Base-by-base conservation (phyloP, 306 rosid genomes). In the Malus domestica region DNA sequence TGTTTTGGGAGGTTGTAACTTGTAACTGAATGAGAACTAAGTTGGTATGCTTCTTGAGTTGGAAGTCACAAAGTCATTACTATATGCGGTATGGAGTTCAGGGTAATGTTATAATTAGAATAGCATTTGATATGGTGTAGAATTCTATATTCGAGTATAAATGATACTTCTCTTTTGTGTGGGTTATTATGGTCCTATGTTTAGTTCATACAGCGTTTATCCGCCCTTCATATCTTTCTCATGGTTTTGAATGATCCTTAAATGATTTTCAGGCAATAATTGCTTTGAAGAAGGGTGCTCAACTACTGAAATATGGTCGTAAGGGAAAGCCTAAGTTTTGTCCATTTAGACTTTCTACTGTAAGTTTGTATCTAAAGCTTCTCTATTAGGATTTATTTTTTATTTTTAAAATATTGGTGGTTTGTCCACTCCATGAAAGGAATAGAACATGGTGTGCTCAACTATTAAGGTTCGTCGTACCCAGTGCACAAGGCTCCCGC, bases 251-350 rank as follows among this genome's bases (percentile, higher is more conserved):
- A 45, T 33, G 75, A 76, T 75, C 4, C 61, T 19, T 83, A 40
- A 71, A 75, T 73, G 75, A 73, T 63, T 59, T 83, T 76, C 92
- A 92, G 99, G 97, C 96, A 57, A 68, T 92, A 83, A 79, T 90
- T 82, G 88, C 93, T 77, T 82, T 95, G 87, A 92, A 92, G 90
- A 95, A 83, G 86, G 99, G 99, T 78, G 86, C 99, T 78, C 99
- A 92, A 77, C 88, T 95, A 78, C 91, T 92, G 79, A 92, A 92
- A 76, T 92, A 92, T 92, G 99, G 99, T 85, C 97, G 97, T 46
- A 92, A 95, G 83, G 99, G 99, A 85, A 95, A 95, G 83, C 99
- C 99, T 68, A 95, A 95, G 90, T 95, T 92, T 84, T 95, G 90
- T 82, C 92, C 96, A 14, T 89, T 95, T 86, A 88, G 91, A 85